Conservation (phyloP, 345 rosid genomes). For the Capsella bursapastoris region DNA sequence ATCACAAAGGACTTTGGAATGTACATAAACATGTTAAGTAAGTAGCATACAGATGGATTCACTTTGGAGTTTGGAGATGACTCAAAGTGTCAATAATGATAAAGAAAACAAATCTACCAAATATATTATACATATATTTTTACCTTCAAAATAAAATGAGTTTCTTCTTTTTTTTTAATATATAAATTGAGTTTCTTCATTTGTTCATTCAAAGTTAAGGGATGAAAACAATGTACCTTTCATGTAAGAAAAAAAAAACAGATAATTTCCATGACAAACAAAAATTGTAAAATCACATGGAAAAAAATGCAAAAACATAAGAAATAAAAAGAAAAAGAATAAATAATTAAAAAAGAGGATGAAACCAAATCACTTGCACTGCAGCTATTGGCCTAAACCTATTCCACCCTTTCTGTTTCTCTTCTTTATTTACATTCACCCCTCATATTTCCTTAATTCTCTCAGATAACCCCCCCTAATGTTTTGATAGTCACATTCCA, state of each 20-base stretch:
- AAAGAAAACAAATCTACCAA: neutral
- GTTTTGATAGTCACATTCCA: slow-evolving; percentile 1
- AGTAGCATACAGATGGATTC: slow-evolving; percentile 25
- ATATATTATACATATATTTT: neutral
- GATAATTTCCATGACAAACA: neutral
- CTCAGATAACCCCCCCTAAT: slow-evolving; percentile 4
- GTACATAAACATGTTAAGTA: neutral
- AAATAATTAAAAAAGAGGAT: slow-evolving; percentile 8
- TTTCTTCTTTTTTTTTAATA: neutral
- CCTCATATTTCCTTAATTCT: slow-evolving; percentile 15
- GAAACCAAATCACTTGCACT: slow-evolving; percentile 43
- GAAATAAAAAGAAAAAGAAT: neutral
- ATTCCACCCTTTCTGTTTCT: slow-evolving; percentile 36
- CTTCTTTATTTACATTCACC: slow-evolving; percentile 36
- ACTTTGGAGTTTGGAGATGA: slow-evolving; percentile 26
- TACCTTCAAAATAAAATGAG: neutral
- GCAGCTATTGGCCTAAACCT: slow-evolving; percentile 41
- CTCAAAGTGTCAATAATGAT: slow-evolving; percentile 13
- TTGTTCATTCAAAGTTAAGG: slow-evolving; percentile 3
- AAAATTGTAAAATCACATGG: slow-evolving; percentile 22
- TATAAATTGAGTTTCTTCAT: too few species aligned
- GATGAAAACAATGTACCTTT: neutral
- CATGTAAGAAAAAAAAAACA: neutral
- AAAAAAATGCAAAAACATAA: neutral
- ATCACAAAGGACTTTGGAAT: neutral